Evolutionary conservation across 257 asterid genomes (phyloP).

Genomic region (Solanum lycopersicoides): DNA sequence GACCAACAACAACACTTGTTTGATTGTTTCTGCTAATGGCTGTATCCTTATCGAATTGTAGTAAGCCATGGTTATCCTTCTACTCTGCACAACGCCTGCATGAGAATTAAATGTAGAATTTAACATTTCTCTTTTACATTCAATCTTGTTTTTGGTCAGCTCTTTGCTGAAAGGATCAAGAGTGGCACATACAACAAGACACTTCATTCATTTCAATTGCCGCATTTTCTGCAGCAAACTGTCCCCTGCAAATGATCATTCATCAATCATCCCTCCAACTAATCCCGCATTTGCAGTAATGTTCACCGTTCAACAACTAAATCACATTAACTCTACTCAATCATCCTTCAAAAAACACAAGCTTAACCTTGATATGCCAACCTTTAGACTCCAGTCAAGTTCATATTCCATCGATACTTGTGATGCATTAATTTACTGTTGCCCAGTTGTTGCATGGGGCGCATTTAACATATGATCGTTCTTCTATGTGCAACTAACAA

Average conservation of each 20-base stretch:
- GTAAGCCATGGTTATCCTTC: not conserved
- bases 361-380: not conserved
- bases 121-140: not conserved
- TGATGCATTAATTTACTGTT: slow-evolving; percentile 7
- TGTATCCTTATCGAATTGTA: not conserved
- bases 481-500: not conserved
- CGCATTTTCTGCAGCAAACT: not conserved
- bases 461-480: not conserved
- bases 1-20: not conserved
- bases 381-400: slow-evolving; percentile 1
- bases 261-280: not conserved
- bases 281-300: not conserved
- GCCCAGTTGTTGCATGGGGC: not conserved
- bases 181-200: slow-evolving; percentile 29
- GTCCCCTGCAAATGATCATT: not conserved
- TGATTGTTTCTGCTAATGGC: not conserved
- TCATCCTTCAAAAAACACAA: not conserved
- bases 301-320: not conserved
- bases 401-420: slow-evolving; percentile 17
- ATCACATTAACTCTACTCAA: not conserved
- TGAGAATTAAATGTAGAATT: not conserved
- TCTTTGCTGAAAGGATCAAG: not conserved
- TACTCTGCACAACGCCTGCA: not conserved
- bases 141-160: not conserved
- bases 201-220: slow-evolving; percentile 6